Percentiles rank a stretch among this genome's conserved stretches.
Conservation (phyloP, 129 eudicot species). For the Pseudognaphalium luteoalbum region DNA sequence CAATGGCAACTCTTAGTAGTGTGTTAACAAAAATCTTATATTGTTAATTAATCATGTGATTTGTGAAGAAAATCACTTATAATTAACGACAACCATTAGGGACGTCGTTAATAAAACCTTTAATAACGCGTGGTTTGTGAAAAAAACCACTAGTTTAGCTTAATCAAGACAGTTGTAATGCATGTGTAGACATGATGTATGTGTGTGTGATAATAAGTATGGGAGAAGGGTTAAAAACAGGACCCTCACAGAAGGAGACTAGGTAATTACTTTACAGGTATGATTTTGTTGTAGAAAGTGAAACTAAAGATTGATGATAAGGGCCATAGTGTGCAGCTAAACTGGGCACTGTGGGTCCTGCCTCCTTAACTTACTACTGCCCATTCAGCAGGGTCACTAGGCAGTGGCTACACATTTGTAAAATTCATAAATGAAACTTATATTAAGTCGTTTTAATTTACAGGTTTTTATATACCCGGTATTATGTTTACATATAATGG, state of each 20-base stretch:
- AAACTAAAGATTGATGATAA: conserved; percentile 31
- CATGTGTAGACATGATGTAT: conserved; percentile 4
- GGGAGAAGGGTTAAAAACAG: conserved; percentile 1
- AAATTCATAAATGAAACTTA: conserved; percentile 11
- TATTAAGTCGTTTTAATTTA: not conserved
- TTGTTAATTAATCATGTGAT: too few relatives aligned
- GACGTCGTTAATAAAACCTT: not conserved
- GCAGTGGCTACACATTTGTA: too few relatives aligned
- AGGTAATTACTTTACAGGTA: conserved; percentile 24
- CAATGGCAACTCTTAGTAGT: too few relatives aligned
- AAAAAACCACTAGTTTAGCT: conserved; percentile 8
- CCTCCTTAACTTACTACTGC: conserved; percentile 30
- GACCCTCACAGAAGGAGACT: conserved; percentile 28
- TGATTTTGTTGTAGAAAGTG: conserved; percentile 31
- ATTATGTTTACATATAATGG: not conserved
- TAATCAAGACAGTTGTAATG: conserved; percentile 16
- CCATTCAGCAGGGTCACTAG: conserved; percentile 29
- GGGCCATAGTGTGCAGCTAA: conserved; percentile 38
- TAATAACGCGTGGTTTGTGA: not conserved
- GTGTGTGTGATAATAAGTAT: not conserved
- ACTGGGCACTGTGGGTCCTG: conserved; percentile 30
- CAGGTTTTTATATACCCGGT: not conserved
- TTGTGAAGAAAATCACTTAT: too few relatives aligned
- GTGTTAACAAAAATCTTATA: too few relatives aligned
- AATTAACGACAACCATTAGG: not conserved